Conservation (phyloP, 139 green algal genomes). For the Chlorella sp. region DNA sequence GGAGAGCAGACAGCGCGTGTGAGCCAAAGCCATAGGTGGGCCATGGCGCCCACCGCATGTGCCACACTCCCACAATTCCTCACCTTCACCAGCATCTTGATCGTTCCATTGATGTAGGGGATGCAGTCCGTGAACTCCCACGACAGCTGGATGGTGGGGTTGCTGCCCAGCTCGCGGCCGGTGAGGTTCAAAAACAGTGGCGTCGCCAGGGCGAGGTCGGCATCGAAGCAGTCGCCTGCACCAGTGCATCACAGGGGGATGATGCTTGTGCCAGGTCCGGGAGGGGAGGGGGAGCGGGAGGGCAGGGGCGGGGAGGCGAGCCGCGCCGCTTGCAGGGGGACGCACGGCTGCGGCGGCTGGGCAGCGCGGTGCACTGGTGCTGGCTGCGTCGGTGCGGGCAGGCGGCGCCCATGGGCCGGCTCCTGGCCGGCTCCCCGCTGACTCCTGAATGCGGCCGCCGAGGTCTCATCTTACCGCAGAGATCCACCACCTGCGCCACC, state of each 20-base stretch:
- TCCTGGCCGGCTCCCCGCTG: too few relatives aligned
- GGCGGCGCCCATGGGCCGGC: not conserved
- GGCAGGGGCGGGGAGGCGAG: too few relatives aligned
- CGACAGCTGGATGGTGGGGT: constrained; percentile 11
- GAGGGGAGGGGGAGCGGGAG: too few relatives aligned
- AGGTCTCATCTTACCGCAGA: constrained; percentile 39
- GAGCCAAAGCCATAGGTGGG: too few relatives aligned
- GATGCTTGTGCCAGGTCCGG: too few relatives aligned
- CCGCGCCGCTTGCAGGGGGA: not conserved
- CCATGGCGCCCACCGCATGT: too few relatives aligned
- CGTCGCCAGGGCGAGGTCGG: constrained; percentile 10
- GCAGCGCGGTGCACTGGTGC: too few relatives aligned
- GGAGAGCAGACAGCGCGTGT: too few relatives aligned
- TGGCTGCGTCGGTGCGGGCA: not conserved
- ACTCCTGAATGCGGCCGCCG: too few relatives aligned
- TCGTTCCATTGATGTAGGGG: constrained; percentile 28
- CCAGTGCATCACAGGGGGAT: too few relatives aligned
- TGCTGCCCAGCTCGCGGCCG: not conserved
- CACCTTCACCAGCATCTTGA: constrained; percentile 49
- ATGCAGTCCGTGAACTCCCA: constrained; percentile 38
- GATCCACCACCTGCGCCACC: constrained; percentile 36
- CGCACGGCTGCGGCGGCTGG: too few relatives aligned
- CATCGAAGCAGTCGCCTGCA: constrained; percentile 31
- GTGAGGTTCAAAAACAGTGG: constrained; percentile 33
- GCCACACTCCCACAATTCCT: too few relatives aligned